Evolutionary conservation across 306 rosid species (phyloP).

Genomic region (Dalbergia cochinchinensis): DNA sequence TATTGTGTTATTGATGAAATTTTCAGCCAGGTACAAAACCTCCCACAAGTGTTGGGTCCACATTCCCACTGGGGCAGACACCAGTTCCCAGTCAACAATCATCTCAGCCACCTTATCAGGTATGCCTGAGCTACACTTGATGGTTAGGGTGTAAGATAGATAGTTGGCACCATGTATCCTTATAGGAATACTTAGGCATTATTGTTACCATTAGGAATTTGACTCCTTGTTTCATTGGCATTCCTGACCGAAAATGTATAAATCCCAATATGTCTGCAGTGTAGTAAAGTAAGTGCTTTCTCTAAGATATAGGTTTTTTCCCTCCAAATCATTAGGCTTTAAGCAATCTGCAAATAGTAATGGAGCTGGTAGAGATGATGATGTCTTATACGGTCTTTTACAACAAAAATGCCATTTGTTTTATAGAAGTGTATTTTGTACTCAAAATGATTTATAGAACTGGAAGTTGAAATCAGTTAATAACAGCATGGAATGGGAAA

Average conservation of each 20-base stretch:
- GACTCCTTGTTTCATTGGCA: conserved; percentile 26
- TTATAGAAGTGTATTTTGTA: conserved; percentile 9
- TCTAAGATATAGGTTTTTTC: not conserved
- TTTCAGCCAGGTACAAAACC: conserved; percentile 80
- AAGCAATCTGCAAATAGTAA: conserved; percentile 2
- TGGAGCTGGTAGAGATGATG: not conserved
- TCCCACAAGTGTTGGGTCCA: conserved; percentile 66
- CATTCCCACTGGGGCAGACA: conserved; percentile 74
- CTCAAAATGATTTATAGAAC: not conserved
- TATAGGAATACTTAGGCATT: conserved; percentile 24
- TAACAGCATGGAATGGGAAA: not conserved
- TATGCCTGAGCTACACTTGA: conserved; percentile 38
- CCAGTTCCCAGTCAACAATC: conserved; percentile 73
- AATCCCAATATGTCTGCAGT: conserved; percentile 31
- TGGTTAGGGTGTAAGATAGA: conserved; percentile 5
- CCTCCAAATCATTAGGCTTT: not conserved
- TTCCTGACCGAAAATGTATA: conserved; percentile 24
- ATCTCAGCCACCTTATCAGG: conserved; percentile 84
- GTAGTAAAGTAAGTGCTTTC: not conserved
- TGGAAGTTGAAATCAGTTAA: conserved; percentile 10
- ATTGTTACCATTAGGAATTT: conserved; percentile 11
- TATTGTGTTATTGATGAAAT: conserved; percentile 44
- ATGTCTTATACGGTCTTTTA: conserved; percentile 2
- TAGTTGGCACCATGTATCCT: conserved; percentile 12
- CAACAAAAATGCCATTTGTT: conserved; percentile 14